These are phyloP conservation scores for Fusarium piperis DNA, from an alignment of 2,329 filamentous ascomycete genomes.

Conservation along the genomic window DNA sequence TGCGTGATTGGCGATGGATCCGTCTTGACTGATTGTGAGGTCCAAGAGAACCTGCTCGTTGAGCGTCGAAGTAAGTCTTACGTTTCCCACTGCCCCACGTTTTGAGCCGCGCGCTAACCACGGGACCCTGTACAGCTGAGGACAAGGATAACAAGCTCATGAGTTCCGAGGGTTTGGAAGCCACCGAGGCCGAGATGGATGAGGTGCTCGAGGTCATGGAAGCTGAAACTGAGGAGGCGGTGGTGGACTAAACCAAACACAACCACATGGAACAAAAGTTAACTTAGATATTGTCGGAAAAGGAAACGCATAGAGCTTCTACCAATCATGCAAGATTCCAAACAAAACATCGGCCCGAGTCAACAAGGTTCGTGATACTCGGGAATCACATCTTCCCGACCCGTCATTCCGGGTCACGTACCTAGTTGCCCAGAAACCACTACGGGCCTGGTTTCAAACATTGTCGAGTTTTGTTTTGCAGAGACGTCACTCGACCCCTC, in stretches of 20 bases:
- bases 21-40: constrained; percentile 87
- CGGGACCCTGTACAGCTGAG: constrained; percentile 59
- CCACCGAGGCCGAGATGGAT: constrained; percentile 69
- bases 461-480: not conserved
- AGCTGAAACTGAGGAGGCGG: constrained; percentile 45
- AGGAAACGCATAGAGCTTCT: not conserved
- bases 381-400: not conserved
- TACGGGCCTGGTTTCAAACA: not conserved
- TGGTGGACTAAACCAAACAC: constrained; percentile 35
- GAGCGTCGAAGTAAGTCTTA: constrained; percentile 76
- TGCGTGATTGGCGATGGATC: constrained; percentile 85
- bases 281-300: constrained; percentile 3
- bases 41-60: constrained; percentile 88
- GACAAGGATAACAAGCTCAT: constrained; percentile 75
- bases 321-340: not conserved
- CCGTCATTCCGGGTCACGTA: not conserved
- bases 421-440: not conserved
- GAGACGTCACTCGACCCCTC: not conserved
- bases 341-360: not conserved
- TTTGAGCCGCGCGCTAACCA: constrained; percentile 14
- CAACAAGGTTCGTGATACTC: not conserved
- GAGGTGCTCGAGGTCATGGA: constrained; percentile 59
- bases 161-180: constrained; percentile 73
- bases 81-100: not conserved
- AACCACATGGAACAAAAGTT: not conserved